phyloP scores from a whole-genome alignment of 371 early-diverging fungal species.

The Agmasoma carcini region DNA sequence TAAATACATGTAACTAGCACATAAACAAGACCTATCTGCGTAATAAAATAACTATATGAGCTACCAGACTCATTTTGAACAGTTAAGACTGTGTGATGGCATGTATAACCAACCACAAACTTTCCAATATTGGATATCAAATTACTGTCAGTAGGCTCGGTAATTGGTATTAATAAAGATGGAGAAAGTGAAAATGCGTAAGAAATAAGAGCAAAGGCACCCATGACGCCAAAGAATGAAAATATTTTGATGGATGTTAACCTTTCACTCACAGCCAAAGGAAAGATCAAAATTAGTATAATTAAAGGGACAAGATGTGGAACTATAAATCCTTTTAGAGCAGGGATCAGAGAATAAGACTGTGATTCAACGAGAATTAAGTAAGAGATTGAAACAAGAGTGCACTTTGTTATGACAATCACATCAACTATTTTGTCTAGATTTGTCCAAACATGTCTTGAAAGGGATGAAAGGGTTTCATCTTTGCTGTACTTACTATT shows the following conservation, averaged over 20 bases:
- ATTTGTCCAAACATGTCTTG: conserved; percentile 7
- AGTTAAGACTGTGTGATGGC: conserved; percentile 41
- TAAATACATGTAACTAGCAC: conserved; percentile 11
- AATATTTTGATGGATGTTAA: conserved; percentile 26
- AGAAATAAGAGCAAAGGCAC: conserved; percentile 19
- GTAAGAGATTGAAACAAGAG: conserved; percentile 24
- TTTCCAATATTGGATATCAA: conserved; percentile 10
- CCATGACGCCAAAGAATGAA: conserved; percentile 23
- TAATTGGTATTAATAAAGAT: background rate
- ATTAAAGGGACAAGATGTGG: background rate
- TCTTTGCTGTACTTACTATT: conserved; percentile 25
- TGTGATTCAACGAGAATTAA: conserved; percentile 19
- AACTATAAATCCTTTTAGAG: background rate
- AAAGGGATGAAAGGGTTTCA: conserved; percentile 16
- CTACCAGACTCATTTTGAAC: conserved; percentile 26
- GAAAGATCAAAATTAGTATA: conserved; percentile 26
- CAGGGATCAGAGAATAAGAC: too few species aligned
- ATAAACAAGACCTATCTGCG: conserved; percentile 1
- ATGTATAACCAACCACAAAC: conserved; percentile 43
- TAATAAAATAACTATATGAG: background rate
- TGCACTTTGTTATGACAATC: conserved; percentile 27
- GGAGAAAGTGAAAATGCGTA: background rate
- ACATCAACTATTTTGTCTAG: conserved; percentile 14
- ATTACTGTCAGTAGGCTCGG: background rate
- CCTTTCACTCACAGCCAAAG: conserved; percentile 10